Percentiles rank a stretch among this genome's conserved stretches.
Conservation (phyloP, 345 rosid species). For the Mangifera indica region DNA sequence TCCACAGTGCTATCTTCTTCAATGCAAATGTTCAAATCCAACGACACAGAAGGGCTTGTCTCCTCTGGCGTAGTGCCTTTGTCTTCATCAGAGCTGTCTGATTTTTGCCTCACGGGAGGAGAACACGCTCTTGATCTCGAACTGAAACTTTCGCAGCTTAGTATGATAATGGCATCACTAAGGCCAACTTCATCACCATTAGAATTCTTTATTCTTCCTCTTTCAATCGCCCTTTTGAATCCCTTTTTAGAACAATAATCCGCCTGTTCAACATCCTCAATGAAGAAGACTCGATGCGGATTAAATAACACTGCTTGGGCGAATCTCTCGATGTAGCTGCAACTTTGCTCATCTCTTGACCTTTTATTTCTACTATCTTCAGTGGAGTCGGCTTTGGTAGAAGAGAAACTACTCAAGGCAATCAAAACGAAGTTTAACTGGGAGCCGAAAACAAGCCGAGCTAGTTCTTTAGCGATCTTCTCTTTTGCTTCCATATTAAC, state of each 20-base stretch:
- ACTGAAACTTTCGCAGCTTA: conserved; percentile 72
- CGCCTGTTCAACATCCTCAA: conserved; percentile 76
- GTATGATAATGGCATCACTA: conserved; percentile 65
- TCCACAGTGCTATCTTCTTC: conserved; percentile 43
- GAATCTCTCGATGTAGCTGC: conserved; percentile 62
- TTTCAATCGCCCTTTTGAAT: conserved; percentile 70
- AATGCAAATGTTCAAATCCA: conserved; percentile 75
- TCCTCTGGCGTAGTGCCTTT: conserved; percentile 23
- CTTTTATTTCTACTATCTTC: conserved; percentile 68
- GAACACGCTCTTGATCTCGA: conserved; percentile 74
- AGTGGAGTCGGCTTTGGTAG: conserved; percentile 49
- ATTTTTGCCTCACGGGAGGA: conserved; percentile 44
- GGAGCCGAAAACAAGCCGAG: conserved; percentile 60
- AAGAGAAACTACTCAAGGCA: conserved; percentile 59
- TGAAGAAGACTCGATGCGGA: conserved; percentile 71
- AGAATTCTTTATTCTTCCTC: conserved; percentile 46
- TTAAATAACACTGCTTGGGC: conserved; percentile 54
- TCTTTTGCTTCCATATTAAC: conserved; percentile 64
- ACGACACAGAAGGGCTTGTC: conserved; percentile 40
- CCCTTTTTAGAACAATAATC: conserved; percentile 60
- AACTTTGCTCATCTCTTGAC: conserved; percentile 47
- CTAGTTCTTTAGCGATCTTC: conserved; percentile 67
- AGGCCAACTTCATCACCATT: conserved; percentile 53
- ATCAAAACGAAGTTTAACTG: conserved; percentile 44
- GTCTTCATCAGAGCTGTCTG: conserved; percentile 35